Percentiles rank a stretch among this genome's conserved stretches.
Evolutionary conservation across 805 yeast genomes (phyloP).

Genomic region (Candida piceae): DNA sequence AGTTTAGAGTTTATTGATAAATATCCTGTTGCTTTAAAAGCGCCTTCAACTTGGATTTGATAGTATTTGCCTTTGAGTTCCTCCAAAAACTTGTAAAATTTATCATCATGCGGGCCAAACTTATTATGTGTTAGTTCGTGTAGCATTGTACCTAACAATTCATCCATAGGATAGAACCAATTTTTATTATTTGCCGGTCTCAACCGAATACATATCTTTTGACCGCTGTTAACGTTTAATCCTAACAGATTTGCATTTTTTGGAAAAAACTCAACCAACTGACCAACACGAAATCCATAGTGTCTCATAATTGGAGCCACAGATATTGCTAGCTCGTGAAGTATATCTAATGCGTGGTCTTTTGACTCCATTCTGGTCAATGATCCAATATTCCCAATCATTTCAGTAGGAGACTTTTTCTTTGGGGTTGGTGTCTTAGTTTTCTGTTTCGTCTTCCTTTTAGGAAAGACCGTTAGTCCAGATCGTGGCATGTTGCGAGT

Average conservation of each 20-base stretch:
- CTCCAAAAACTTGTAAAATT: constrained; percentile 63
- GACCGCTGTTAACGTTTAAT: constrained; percentile 74
- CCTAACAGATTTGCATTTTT: constrained; percentile 63
- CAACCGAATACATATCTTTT: constrained; percentile 64
- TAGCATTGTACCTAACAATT: constrained; percentile 73
- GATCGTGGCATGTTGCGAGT: too few species aligned
- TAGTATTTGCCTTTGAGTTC: constrained; percentile 49
- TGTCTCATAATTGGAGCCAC: constrained; percentile 79
- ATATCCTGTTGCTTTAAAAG: constrained; percentile 42
- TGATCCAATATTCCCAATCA: constrained; percentile 35
- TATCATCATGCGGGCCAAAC: constrained; percentile 73
- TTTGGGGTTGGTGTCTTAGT: constrained; percentile 12
- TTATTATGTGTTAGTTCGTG: constrained; percentile 85
- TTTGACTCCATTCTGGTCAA: constrained; percentile 39
- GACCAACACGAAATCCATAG: constrained; percentile 58
- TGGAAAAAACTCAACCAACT: constrained; percentile 79
- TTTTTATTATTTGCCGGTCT: constrained; percentile 50
- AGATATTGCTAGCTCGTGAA: constrained; percentile 62
- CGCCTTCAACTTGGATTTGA: constrained; percentile 37
- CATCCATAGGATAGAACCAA: constrained; percentile 56
- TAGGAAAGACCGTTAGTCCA: too few species aligned
- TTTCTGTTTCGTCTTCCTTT: neutral
- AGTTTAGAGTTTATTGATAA: constrained; percentile 43
- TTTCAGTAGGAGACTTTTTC: constrained; percentile 29
- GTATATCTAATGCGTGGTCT: constrained; percentile 50